Evolutionary conservation across 2,329 filamentous ascomycete genomes (phyloP), one percentile per base, ranked within the genome.

Genomic region (Phialophora tarda): DNA sequence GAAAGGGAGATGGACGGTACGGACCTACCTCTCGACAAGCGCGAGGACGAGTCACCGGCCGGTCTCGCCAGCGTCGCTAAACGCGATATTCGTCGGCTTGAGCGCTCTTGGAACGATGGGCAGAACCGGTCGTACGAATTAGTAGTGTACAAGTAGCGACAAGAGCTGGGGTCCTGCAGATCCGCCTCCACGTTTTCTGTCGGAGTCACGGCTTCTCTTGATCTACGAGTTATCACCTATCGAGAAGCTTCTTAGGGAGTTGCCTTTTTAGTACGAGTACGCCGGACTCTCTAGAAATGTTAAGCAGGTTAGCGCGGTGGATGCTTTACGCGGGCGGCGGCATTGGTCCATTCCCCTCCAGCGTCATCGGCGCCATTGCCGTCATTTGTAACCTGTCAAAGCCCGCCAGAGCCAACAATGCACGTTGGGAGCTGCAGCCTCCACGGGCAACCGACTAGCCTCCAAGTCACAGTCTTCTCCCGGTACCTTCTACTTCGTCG

Each of bases 121-220:
- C 48, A 44, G 38, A 17, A 44, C 48, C 23, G 10, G 23, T 17
- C 10, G 48, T 14, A 26, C 44, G 44, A 51, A 4, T 12, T 2
- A 28, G 48, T 50, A n/a, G n/a, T n/a, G n/a, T n/a, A n/a, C n/a
- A n/a, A 6, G n/a, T 10, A 51, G 24, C 3, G 48, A 51, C 48
- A 50, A 26, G 7, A 21, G 21, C 24, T 23, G 21, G 21, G 24
- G 47, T 24, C 11, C 21, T 55, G 17, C 51, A 17, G 59, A 53
- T 26, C 59, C 30, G 26, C 59, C 59, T 61, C 59, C 58, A 60
- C 58, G 58, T 60, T 59, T 4, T 60, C 44, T 30, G 23, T 50
- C 23, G 30, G 32, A 12, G 12, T 23, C 48, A 3, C 57, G 14
- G 30, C 8, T 48, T 59, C 47, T 51, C 47, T 17, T 26, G 21